Evolutionary conservation across 176 grass and related monocot species (phyloP).

Genomic region (Oryza meyeriana): DNA sequence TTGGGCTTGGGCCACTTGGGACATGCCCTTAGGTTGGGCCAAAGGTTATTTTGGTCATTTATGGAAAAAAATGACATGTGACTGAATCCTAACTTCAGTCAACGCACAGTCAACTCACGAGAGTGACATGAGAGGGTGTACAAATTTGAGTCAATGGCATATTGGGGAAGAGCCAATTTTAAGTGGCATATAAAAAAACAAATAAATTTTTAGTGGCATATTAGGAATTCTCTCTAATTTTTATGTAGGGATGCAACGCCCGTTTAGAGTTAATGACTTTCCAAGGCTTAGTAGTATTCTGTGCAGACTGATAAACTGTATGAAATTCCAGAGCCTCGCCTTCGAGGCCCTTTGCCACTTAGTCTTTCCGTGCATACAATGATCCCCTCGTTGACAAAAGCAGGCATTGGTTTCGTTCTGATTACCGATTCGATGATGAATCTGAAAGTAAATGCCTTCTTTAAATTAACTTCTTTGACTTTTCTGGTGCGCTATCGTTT

Average conservation of each 20-base stretch:
- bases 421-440: conserved; percentile 7
- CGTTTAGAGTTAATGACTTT: conserved; percentile 21
- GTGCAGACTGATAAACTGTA: not conserved
- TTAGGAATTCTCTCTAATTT: not conserved
- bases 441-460: conserved; percentile 26
- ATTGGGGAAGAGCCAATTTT: too few relatives aligned
- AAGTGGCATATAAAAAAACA: too few relatives aligned
- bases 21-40: too few relatives aligned
- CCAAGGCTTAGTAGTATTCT: conserved; percentile 19
- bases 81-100: too few relatives aligned
- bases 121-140: too few relatives aligned
- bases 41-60: too few relatives aligned
- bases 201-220: too few relatives aligned
- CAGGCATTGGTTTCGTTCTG: not conserved
- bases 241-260: not conserved
- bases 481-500: too few relatives aligned
- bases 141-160: too few relatives aligned
- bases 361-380: conserved; percentile 23
- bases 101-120: too few relatives aligned
- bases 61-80: too few relatives aligned
- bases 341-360: conserved; percentile 12
- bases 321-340: not conserved
- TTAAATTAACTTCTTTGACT: not conserved
- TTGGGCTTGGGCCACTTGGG: too few relatives aligned
- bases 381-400: not conserved